Evolutionary conservation across 352 stramenopile genomes (phyloP).

Genomic region (Globisporangium barbulae): DNA sequence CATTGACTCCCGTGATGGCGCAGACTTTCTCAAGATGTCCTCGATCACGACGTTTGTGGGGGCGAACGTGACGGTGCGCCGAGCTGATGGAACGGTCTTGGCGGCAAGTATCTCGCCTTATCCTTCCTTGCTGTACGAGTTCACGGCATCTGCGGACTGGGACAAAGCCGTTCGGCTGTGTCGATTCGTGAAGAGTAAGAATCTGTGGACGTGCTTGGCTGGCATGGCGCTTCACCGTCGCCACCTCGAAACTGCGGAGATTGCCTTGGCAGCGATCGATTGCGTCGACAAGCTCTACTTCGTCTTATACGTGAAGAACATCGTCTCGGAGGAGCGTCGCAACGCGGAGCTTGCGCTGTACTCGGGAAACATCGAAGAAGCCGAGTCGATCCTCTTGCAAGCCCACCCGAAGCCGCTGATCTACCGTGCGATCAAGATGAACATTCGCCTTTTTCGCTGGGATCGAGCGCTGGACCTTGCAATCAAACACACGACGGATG

Average conservation of each 20-base stretch:
- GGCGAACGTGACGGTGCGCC: constrained; percentile 78
- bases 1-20: constrained; percentile 68
- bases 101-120: constrained; percentile 79
- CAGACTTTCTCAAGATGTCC: constrained; percentile 84
- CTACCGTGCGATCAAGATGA: constrained; percentile 94
- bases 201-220: constrained; percentile 88
- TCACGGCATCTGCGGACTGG: constrained; percentile 78
- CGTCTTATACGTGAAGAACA: constrained; percentile 85
- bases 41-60: constrained; percentile 88
- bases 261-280: constrained; percentile 88
- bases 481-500: constrained; percentile 85
- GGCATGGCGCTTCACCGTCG: constrained; percentile 87
- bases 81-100: constrained; percentile 85
- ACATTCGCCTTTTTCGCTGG: constrained; percentile 89
- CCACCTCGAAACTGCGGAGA: constrained; percentile 91
- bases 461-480: constrained; percentile 85
- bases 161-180: constrained; percentile 91
- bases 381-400: constrained; percentile 91
- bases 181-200: constrained; percentile 87
- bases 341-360: constrained; percentile 89
- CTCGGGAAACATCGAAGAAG: constrained; percentile 84
- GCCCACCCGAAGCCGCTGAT: constrained; percentile 83
- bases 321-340: constrained; percentile 78
- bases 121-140: constrained; percentile 85
- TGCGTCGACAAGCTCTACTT: constrained; percentile 94